Evolutionary conservation across 805 yeast species (phyloP), one percentile per base, ranked within the genome.

Genomic region (Schwanniomyces yamadae): DNA sequence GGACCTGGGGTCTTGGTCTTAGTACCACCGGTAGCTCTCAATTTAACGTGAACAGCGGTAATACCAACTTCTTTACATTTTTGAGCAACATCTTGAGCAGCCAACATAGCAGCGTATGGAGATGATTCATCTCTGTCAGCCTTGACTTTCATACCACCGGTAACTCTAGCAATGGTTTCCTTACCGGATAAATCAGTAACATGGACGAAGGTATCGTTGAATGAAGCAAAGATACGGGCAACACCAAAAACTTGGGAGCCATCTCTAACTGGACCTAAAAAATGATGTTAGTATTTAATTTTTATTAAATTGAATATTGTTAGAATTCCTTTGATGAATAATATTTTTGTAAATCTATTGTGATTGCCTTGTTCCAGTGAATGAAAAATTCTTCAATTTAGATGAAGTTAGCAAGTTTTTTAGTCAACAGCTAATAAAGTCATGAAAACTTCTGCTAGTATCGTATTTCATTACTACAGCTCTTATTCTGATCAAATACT

Each of bases 141-240:
- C 84, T 93, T 93, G 75, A 93, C 99, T 83, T 93, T 93, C 99
- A 93, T 93, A 78, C 99, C 99, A 82, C 99, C 99, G 68, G 99
- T 93, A 62, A 93, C 96, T 80, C 98, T 89, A 80, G 96, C 83
- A 69, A 93, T 91, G 78, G 99, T 93, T 80, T 95, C 99, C 77
- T 91, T 93, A 77, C 99, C 99, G 63, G 98, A 87, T 61, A 90
- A 79, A 81, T 93, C 99, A 63, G 99, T 93, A 63, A 93, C 93
- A 75, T 93, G 99, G 62, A 93, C 99, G 78, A 93, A 93, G 54
- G 99, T 93, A 80, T 93, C 99, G 85, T 93, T 93, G 82, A 90
- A 89, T 54, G 99, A 95, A 66, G 99, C 99, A 70, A 81, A 93
- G 83, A 93, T 93, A 79, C 97, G 95, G 69, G 99, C 99, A 78